Conservation (phyloP, 164 flowering plant species). For the Magnolia officinalis region DNA sequence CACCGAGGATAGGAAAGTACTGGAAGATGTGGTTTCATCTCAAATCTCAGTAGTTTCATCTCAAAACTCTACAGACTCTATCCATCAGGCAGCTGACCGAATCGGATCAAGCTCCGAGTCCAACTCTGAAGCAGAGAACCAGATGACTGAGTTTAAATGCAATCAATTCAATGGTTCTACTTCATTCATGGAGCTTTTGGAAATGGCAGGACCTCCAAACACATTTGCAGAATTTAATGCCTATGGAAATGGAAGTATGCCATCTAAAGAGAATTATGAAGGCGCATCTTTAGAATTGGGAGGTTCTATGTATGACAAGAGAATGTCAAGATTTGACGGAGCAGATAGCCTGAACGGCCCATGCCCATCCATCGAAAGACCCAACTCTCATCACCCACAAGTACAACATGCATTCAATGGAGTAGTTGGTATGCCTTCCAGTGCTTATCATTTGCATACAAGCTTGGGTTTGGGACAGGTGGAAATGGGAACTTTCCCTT, state of each 20-base stretch:
- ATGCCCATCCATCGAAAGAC: slow-evolving; percentile 8
- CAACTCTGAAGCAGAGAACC: slow-evolving; percentile 52
- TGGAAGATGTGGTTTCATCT: slow-evolving; percentile 19
- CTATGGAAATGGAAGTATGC: slow-evolving; percentile 12
- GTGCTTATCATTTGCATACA: slow-evolving; percentile 9
- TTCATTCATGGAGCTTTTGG: slow-evolving; percentile 25
- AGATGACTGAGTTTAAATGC: slow-evolving; percentile 13
- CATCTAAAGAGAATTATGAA: slow-evolving; percentile 13
- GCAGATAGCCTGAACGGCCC: slow-evolving; percentile 8
- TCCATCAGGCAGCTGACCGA: slow-evolving; percentile 28
- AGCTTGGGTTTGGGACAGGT: slow-evolving; percentile 16
- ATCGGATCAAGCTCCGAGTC: slow-evolving; percentile 49
- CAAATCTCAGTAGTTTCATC: slow-evolving; percentile 21
- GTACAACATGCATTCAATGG: not conserved
- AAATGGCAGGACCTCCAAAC: slow-evolving; percentile 18
- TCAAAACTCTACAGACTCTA: slow-evolving; percentile 29
- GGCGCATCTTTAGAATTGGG: slow-evolving; percentile 14
- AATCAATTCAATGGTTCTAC: slow-evolving; percentile 8
- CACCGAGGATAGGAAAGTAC: slow-evolving; percentile 5
- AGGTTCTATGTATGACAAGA: not conserved
- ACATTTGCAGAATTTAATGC: slow-evolving; percentile 24
- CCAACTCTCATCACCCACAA: slow-evolving; percentile 7
- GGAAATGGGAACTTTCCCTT: slow-evolving; percentile 15
- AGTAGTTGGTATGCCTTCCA: slow-evolving; percentile 17
- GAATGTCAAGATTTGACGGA: slow-evolving; percentile 6